phyloP scores from a whole-genome alignment of 1,284 basidiomycete genomes.

The Fistulina hepatica region DNA sequence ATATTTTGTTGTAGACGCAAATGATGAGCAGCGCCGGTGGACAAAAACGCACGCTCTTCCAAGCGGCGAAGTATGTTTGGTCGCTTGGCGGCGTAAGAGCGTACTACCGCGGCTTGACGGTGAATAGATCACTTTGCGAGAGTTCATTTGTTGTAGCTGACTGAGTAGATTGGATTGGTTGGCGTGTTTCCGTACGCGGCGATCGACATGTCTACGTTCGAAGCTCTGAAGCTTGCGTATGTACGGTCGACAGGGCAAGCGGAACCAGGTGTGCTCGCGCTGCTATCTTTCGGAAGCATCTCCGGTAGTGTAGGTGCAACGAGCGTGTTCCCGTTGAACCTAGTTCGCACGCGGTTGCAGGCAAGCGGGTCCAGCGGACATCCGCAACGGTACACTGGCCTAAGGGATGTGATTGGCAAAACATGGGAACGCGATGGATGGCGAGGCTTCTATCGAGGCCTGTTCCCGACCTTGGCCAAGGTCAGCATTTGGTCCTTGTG shows the following conservation, averaged over 20 bases:
- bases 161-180: conserved; percentile 66
- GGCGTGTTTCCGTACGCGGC: conserved; percentile 88
- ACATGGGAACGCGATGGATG: conserved; percentile 85
- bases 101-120: conserved; percentile 87
- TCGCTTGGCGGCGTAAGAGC: conserved; percentile 71
- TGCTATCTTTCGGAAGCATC: conserved; percentile 80
- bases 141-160: conserved; percentile 6
- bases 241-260: conserved; percentile 69
- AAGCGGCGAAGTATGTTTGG: conserved; percentile 63
- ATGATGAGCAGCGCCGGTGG: conserved; percentile 79
- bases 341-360: conserved; percentile 90
- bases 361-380: conserved; percentile 92
- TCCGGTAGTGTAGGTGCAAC: conserved; percentile 89
- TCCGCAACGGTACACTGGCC: conserved; percentile 80
- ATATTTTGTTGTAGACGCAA: conserved; percentile 52
- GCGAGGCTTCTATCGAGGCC: conserved; percentile 90
- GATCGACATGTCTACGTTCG: conserved; percentile 93
- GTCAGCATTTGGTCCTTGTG: conserved; percentile 25
- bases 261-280: conserved; percentile 74
- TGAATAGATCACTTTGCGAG: conserved; percentile 30
- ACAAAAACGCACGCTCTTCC: conserved; percentile 47
- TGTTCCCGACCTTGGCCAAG: conserved; percentile 88
- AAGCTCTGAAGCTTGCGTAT: conserved; percentile 81
- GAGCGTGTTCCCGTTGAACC: conserved; percentile 85
- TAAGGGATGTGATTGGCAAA: conserved; percentile 74